phyloP scores from a whole-genome alignment of 2,329 filamentous ascomycete species.

The Arthroderma sp. region DNA sequence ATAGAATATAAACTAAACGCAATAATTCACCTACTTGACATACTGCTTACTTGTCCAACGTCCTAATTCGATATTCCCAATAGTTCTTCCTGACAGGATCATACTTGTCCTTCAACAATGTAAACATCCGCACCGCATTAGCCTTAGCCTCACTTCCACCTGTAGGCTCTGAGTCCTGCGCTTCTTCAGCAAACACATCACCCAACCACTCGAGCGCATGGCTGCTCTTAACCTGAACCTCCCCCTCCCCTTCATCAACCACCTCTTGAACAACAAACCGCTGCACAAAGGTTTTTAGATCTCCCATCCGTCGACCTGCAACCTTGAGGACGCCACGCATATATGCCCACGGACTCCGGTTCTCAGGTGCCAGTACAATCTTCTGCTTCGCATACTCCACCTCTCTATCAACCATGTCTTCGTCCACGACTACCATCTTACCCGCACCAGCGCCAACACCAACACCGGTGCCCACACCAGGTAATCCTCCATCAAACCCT shows the following conservation, averaged over 20 bases:
- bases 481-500: conserved; percentile 29
- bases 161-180: conserved; percentile 36
- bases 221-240: conserved; percentile 43
- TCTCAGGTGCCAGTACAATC: conserved; percentile 73
- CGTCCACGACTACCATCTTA: conserved; percentile 40
- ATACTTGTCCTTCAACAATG: conserved; percentile 68
- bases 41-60: not conserved
- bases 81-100: conserved; percentile 86
- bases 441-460: conserved; percentile 20
- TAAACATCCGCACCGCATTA: conserved; percentile 57
- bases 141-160: conserved; percentile 20
- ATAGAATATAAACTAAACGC: not conserved
- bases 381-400: conserved; percentile 60
- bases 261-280: conserved; percentile 42
- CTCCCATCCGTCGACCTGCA: conserved; percentile 40
- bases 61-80: conserved; percentile 64
- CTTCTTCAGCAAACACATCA: conserved; percentile 33
- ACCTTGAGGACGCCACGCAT: conserved; percentile 63
- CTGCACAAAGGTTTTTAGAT: conserved; percentile 43
- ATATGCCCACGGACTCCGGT: conserved; percentile 91
- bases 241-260: conserved; percentile 23
- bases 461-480: conserved; percentile 19
- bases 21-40: not conserved
- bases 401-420: conserved; percentile 59
- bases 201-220: conserved; percentile 45